Evolutionary conservation across 495 filamentous ascomycete species (phyloP).

Genomic region (Neurospora sublineolata): DNA sequence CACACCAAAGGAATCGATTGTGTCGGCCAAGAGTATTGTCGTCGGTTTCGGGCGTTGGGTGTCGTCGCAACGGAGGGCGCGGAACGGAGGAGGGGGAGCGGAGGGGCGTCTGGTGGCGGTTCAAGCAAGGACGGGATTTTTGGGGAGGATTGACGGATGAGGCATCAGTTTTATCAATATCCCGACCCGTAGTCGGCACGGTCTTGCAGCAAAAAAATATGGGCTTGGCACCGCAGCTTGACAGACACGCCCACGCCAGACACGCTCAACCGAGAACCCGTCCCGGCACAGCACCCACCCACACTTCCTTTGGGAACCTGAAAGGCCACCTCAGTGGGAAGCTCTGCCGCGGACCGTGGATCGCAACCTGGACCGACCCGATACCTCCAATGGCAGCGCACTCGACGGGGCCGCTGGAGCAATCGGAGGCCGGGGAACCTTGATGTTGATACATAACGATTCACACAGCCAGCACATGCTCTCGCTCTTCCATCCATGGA

Average conservation of each 20-base stretch:
- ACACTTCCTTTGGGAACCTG: neutral
- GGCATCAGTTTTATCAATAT: neutral
- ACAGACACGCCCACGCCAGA: constrained; percentile 3
- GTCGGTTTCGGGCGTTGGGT: neutral
- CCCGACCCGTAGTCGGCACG: constrained; percentile 14
- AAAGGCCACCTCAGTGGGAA: neutral
- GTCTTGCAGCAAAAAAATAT: neutral
- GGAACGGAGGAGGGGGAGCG: neutral
- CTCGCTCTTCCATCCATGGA: neutral
- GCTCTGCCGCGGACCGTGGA: neutral
- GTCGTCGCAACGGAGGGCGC: neutral
- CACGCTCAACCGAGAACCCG: neutral
- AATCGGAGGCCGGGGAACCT: neutral
- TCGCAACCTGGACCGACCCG: neutral
- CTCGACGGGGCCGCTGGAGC: neutral
- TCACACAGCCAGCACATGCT: neutral
- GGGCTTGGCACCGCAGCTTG: neutral
- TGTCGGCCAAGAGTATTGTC: neutral
- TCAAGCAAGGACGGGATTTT: neutral
- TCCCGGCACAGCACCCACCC: constrained; percentile 1
- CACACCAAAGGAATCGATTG: neutral
- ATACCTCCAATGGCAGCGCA: neutral
- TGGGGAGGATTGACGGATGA: neutral
- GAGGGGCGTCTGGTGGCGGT: neutral
- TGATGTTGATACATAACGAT: neutral